Percentiles rank a stretch among this genome's conserved stretches.
Evolutionary conservation across 768 basidiomycete species (phyloP).

Genomic region (Naganishia randhawae): DNA sequence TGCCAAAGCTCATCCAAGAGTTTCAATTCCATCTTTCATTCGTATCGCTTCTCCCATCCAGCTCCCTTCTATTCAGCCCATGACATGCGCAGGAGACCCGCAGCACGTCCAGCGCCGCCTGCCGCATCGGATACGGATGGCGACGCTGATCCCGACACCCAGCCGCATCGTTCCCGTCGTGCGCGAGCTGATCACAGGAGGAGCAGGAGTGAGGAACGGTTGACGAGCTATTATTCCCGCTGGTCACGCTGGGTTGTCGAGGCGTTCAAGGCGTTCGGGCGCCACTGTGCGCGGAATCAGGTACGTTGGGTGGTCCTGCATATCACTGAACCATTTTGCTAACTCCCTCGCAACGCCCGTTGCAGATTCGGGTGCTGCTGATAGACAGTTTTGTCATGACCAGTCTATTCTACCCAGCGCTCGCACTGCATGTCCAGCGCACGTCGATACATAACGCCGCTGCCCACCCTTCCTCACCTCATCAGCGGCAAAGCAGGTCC

Average conservation of each 20-base stretch:
- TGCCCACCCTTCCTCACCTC: background rate
- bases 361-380: slow-evolving; percentile 46
- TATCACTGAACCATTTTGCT: background rate
- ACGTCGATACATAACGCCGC: slow-evolving; percentile 28
- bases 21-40: too few species aligned
- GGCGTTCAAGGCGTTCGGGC: slow-evolving; percentile 44
- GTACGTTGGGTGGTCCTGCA: slow-evolving; percentile 25
- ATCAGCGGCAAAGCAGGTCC: background rate
- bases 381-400: slow-evolving; percentile 51
- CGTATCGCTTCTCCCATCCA: too few species aligned
- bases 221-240: background rate
- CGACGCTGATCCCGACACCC: too few species aligned
- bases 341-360: background rate
- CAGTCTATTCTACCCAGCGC: slow-evolving; percentile 49
- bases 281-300: slow-evolving; percentile 50
- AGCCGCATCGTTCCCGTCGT: too few species aligned
- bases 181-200: too few species aligned
- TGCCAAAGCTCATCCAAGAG: too few species aligned
- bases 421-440: slow-evolving; percentile 42
- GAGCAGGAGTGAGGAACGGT: background rate
- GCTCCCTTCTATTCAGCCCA: too few species aligned
- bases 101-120: too few species aligned
- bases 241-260: slow-evolving; percentile 35
- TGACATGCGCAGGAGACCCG: too few species aligned
- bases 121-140: too few species aligned